Conservation (phyloP, 257 asterid genomes). For the Misopates orontium region DNA sequence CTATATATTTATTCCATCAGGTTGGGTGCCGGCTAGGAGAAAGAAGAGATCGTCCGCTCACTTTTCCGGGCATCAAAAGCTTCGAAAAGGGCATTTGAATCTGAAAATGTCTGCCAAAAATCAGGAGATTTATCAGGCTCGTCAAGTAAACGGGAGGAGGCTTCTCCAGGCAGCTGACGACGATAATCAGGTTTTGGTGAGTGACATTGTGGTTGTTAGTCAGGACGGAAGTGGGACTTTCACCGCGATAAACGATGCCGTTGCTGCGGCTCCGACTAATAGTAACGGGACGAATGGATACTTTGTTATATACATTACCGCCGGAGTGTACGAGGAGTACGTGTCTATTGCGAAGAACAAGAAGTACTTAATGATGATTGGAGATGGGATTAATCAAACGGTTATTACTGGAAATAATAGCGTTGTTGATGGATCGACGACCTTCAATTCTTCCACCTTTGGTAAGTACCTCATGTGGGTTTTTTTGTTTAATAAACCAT, state of each 20-base stretch:
- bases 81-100: conserved; percentile 37
- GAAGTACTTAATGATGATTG: conserved; percentile 68
- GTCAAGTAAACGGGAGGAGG: conserved; percentile 38
- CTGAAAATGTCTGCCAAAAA: conserved; percentile 40
- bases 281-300: conserved; percentile 45
- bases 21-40: conserved; percentile 54
- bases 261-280: conserved; percentile 59
- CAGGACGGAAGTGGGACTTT: conserved; percentile 60
- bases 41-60: background rate
- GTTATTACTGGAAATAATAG: conserved; percentile 66
- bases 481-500: no score
- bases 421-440: conserved; percentile 78
- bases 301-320: conserved; percentile 51
- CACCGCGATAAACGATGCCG: conserved; percentile 58
- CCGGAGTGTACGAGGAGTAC: conserved; percentile 72
- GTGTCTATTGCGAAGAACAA: conserved; percentile 55
- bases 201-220: conserved; percentile 53
- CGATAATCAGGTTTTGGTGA: conserved; percentile 39
- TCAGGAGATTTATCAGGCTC: conserved; percentile 28
- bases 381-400: conserved; percentile 74
- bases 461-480: conserved; percentile 34
- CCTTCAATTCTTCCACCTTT: conserved; percentile 65
- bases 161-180: conserved; percentile 39
- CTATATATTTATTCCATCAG: no score
- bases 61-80: background rate